These are phyloP conservation scores for Mycena vulgaris DNA, from an alignment of 768 basidiomycete species.

Conservation along the genomic window DNA sequence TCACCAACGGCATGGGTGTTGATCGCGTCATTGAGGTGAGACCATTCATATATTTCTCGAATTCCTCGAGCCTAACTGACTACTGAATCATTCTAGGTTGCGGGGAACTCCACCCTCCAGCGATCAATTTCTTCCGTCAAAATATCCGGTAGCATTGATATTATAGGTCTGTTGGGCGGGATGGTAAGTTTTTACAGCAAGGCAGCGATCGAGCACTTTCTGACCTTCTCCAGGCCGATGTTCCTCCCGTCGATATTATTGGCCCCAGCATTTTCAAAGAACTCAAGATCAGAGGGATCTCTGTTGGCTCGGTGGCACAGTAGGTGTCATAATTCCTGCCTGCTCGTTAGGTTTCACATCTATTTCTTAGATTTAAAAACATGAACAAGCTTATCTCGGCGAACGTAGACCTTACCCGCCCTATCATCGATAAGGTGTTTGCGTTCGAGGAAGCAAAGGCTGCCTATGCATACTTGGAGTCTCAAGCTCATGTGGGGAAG, in stretches of 20 bases:
- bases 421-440: constrained; percentile 68
- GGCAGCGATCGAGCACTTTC: background rate
- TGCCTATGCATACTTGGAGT: constrained; percentile 62
- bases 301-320: background rate
- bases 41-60: background rate
- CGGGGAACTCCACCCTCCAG: background rate
- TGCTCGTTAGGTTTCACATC: background rate
- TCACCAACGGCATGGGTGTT: background rate
- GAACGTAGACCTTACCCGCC: constrained; percentile 52
- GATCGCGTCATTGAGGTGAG: background rate
- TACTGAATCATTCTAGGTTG: background rate
- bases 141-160: background rate
- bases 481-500: constrained; percentile 67
- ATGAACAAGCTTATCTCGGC: constrained; percentile 59
- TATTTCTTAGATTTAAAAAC: constrained; percentile 55
- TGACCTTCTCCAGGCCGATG: background rate
- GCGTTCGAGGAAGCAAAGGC: constrained; percentile 60
- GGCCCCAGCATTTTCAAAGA: background rate
- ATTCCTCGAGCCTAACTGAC: background rate
- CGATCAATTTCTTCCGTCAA: background rate
- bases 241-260: background rate
- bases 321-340: constrained; percentile 29
- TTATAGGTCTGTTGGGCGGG: background rate
- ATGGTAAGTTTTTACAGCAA: constrained; percentile 43
- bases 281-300: background rate